Evolutionary conservation across 2,329 filamentous ascomycete genomes (phyloP).

Genomic region (Penicillium sp.): DNA sequence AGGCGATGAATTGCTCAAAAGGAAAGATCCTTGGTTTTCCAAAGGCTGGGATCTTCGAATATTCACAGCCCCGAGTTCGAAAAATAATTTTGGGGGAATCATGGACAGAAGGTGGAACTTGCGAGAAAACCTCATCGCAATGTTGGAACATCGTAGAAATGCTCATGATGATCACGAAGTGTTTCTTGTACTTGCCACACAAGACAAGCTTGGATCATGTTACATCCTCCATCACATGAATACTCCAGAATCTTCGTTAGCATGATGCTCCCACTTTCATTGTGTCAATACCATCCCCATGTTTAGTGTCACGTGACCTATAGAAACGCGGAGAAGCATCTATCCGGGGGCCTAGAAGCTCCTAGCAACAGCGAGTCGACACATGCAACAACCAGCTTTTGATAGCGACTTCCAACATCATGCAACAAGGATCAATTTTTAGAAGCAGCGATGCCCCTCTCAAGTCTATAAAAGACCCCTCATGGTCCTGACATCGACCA

Average conservation of each 20-base stretch:
- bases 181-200: neutral
- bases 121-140: neutral
- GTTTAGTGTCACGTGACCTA: constrained; percentile 25
- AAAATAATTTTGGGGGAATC: neutral
- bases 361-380: constrained; percentile 1
- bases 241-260: neutral
- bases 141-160: neutral
- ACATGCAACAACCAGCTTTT: neutral
- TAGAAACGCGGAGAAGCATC: constrained; percentile 30
- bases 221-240: neutral
- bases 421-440: neutral
- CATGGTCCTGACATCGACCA: neutral
- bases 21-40: neutral
- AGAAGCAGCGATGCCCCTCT: neutral
- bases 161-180: neutral
- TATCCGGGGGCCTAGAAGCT: constrained; percentile 3
- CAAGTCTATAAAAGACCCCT: neutral
- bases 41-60: neutral
- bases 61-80: neutral
- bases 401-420: neutral
- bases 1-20: neutral
- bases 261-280: neutral
- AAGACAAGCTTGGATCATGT: neutral
- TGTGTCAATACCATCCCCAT: too few relatives aligned
- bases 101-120: neutral